Conservation (phyloP, 169 alveolate species). For the Theileria parva region DNA sequence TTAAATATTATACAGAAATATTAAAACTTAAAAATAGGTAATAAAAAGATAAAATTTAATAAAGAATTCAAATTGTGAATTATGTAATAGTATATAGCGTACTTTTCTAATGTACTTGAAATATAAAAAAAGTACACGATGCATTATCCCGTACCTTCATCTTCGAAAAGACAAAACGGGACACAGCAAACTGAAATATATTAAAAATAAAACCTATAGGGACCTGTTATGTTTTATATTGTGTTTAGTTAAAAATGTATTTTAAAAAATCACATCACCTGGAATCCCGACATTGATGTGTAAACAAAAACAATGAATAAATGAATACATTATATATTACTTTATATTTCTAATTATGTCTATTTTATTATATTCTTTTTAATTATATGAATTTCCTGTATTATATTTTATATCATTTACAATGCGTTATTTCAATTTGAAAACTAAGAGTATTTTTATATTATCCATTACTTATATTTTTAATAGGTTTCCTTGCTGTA, state of each 20-base stretch:
- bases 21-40: not conserved
- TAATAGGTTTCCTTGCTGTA: constrained; percentile 42
- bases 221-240: too few relatives aligned
- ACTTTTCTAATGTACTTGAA: not conserved
- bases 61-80: not conserved
- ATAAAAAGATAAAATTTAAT: not conserved
- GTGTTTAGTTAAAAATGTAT: too few relatives aligned
- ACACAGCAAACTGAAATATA: not conserved
- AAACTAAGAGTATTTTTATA: constrained; percentile 55
- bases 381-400: not conserved
- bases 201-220: too few relatives aligned
- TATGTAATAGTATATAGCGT: not conserved
- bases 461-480: not conserved
- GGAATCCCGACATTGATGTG: not conserved
- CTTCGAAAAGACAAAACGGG: not conserved
- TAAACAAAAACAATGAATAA: not conserved
- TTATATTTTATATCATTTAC: not conserved
- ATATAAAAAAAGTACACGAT: constrained; percentile 6
- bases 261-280: not conserved
- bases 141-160: not conserved
- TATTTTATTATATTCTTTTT: not conserved
- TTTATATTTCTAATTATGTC: not conserved
- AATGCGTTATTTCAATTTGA: constrained; percentile 17
- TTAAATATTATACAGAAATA: not conserved
- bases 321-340: not conserved